Evolutionary conservation across 768 basidiomycete species (phyloP), one percentile per base, ranked within the genome.

Genomic region (Leccinum broughii): DNA sequence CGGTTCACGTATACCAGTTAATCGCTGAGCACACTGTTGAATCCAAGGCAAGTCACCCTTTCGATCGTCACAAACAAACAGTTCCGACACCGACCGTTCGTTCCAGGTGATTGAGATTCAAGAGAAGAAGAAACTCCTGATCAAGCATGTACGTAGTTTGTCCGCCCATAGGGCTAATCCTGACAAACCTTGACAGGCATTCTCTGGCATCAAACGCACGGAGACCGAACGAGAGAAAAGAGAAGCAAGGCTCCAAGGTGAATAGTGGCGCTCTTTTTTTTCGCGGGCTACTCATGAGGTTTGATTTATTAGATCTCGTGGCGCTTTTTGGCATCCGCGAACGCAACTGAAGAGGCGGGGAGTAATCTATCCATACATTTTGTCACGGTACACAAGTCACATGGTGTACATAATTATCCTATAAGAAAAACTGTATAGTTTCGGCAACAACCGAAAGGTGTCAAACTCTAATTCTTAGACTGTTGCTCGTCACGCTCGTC

Each of bases 11-110:
- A 20, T 95, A 93, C 68, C 93, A 95, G 66, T 76, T 95, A 52
- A 93, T 95, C 57, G 92, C 93, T 0, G 93, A 94, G 66, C 82
- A 93, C 66, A 95, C 93, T 0, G 87, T 95, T 1, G 93, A 95
- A 73, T 83, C 90, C 13, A 93, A 91, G 74, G 93, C 87, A 65
- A 8, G 64, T 61, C n/a, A 14, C n/a, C 13, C 32, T 3, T 28
- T 55, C 52, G 49, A 52, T 58, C 17, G 24, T 55, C 37, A 24
- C 35, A 17, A 26, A 46, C 20, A 10, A 10, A 5, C 37, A 50
- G n/a, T 32, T 14, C 26, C 46, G 22, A 60, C 9, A 32, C 26
- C n/a, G 44, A 57, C 20, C 32, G 2, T 37, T 48, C n/a, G 9
- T 48, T 59, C 37, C 68, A 83, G 85, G 86, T 90, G 48, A 79